Percentiles rank a stretch among this genome's conserved stretches.
Evolutionary conservation across 768 basidiomycete genomes (phyloP).

Genomic region (Hypholoma sublateritium): DNA sequence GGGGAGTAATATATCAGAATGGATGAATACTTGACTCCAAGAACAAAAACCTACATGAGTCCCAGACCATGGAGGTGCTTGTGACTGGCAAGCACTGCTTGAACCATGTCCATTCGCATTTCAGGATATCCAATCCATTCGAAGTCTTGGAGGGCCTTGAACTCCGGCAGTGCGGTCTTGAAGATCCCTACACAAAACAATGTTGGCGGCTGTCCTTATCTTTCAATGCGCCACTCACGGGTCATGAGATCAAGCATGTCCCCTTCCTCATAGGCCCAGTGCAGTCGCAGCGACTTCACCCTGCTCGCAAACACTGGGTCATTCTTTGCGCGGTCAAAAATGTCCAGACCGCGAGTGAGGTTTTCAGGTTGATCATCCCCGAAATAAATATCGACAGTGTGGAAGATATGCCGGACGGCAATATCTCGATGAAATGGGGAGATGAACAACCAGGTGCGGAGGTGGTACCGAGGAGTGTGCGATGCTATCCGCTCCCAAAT

Average conservation of each 20-base stretch:
- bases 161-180: slow-evolving; percentile 60
- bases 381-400: slow-evolving; percentile 66
- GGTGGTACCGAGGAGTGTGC: slow-evolving; percentile 62
- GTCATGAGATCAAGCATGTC: slow-evolving; percentile 65
- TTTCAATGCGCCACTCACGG: slow-evolving; percentile 31
- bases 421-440: slow-evolving; percentile 66
- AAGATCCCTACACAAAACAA: slow-evolving; percentile 46
- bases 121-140: slow-evolving; percentile 82
- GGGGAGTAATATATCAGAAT: neutral
- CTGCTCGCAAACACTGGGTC: slow-evolving; percentile 61
- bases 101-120: slow-evolving; percentile 65
- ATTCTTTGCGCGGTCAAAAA: slow-evolving; percentile 64
- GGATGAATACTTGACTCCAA: neutral
- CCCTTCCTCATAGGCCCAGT: slow-evolving; percentile 71
- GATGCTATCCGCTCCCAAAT: slow-evolving; percentile 68
- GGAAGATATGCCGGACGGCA: slow-evolving; percentile 64
- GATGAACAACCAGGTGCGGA: slow-evolving; percentile 69
- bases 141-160: slow-evolving; percentile 59
- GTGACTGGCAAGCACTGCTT: slow-evolving; percentile 53
- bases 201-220: neutral
- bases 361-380: slow-evolving; percentile 59
- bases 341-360: slow-evolving; percentile 60
- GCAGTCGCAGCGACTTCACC: slow-evolving; percentile 58
- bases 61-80: slow-evolving; percentile 55
- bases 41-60: slow-evolving; percentile 43